phyloP scores from a whole-genome alignment of 2,329 filamentous ascomycete species.

The Monilinia vaccinii-corymbosi region DNA sequence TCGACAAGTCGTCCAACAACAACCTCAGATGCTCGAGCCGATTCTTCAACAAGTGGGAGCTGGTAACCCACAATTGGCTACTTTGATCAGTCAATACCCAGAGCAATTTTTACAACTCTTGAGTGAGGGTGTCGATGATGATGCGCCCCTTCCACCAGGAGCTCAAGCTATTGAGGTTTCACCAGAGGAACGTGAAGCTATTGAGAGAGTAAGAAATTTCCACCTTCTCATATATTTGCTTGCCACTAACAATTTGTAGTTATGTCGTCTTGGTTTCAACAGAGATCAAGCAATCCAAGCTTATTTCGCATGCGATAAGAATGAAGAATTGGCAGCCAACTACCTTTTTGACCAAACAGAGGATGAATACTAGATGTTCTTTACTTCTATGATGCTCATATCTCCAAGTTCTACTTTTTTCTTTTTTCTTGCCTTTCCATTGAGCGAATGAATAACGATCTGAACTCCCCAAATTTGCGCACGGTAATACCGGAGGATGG shows the following conservation, averaged over 20 bases:
- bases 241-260: conserved; percentile 37
- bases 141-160: conserved; percentile 76
- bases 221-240: background rate
- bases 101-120: conserved; percentile 88
- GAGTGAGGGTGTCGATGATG: conserved; percentile 78
- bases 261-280: conserved; percentile 88
- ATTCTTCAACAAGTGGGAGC: conserved; percentile 93
- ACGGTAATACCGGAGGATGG: conserved; percentile 3
- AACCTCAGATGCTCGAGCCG: conserved; percentile 96
- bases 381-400: conserved; percentile 6
- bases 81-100: conserved; percentile 83
- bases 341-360: conserved; percentile 97
- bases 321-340: conserved; percentile 95
- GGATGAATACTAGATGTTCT: conserved; percentile 49
- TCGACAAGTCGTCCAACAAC: conserved; percentile 91
- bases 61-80: conserved; percentile 88
- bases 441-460: conserved; percentile 5
- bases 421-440: background rate
- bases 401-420: conserved; percentile 8
- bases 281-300: conserved; percentile 92
- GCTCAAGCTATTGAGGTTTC: conserved; percentile 86
- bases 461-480: background rate
- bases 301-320: conserved; percentile 99
- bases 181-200: conserved; percentile 92
- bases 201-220: conserved; percentile 68